A percentile compares a stretch with the other conserved stretches of the same genome.
These are phyloP conservation scores for Mallotus japonicus DNA, from an alignment of 441 rosid genomes.

Conservation along the genomic window DNA sequence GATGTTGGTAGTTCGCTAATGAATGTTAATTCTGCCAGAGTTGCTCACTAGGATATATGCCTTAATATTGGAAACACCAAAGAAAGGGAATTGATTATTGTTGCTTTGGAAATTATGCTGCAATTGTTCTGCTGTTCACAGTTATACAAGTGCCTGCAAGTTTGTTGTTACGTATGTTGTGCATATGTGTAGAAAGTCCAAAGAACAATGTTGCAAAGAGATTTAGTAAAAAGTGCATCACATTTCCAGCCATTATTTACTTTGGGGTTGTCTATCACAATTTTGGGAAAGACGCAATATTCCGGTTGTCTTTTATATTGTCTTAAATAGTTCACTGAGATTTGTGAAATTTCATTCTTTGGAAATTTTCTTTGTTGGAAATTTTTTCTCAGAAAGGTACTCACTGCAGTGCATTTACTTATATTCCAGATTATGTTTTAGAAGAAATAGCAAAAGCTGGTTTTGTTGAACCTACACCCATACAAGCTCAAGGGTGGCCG, in stretches of 20 bases:
- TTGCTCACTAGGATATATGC: background rate
- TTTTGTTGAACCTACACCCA: constrained; percentile 88
- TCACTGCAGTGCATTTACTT: constrained; percentile 19
- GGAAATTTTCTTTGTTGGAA: constrained; percentile 7
- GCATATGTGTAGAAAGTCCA: background rate
- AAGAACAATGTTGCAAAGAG: background rate
- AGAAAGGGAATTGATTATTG: background rate
- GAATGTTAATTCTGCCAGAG: background rate
- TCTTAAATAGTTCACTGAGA: background rate
- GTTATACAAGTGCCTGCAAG: background rate
- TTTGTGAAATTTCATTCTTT: constrained; percentile 6
- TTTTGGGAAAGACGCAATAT: background rate
- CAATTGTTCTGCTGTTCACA: background rate
- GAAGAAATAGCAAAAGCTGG: constrained; percentile 89
- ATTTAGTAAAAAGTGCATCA: background rate
- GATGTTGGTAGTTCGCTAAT: background rate
- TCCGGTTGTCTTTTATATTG: background rate
- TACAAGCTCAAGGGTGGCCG: constrained; percentile 98
- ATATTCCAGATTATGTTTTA: constrained; percentile 72
- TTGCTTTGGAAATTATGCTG: background rate
- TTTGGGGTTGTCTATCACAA: background rate
- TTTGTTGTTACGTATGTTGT: background rate
- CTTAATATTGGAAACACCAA: no score
- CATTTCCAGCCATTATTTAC: background rate
- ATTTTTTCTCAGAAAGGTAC: background rate